phyloP scores from a whole-genome alignment of 495 filamentous ascomycete species.

The Xylaria acuta region DNA sequence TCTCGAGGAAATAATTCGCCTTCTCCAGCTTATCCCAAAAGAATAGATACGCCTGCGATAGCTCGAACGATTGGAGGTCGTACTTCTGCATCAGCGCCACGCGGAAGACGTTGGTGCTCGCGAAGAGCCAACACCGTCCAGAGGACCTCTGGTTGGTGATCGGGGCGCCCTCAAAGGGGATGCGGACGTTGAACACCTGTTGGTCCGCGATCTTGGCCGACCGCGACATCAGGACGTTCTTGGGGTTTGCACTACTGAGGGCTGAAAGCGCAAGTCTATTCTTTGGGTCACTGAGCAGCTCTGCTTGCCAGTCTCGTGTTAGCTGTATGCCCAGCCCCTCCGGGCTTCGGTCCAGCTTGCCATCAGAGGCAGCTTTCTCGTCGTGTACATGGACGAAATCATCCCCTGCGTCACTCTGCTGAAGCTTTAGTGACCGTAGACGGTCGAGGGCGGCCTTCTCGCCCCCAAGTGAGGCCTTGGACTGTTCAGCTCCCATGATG shows the following conservation, averaged over 20 bases:
- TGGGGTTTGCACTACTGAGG: constrained; percentile 62
- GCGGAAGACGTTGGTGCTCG: constrained; percentile 84
- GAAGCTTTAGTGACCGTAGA: constrained; percentile 47
- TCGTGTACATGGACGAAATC: constrained; percentile 57
- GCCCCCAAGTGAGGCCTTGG: constrained; percentile 42
- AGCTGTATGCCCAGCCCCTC: constrained; percentile 53
- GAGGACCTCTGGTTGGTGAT: constrained; percentile 83
- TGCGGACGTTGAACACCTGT: constrained; percentile 81
- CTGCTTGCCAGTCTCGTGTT: constrained; percentile 63
- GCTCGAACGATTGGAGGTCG: constrained; percentile 74
- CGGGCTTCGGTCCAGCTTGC: constrained; percentile 37
- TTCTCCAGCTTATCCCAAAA: constrained; percentile 97
- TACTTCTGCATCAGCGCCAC: constrained; percentile 83
- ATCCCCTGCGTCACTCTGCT: constrained; percentile 43
- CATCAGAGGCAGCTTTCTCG: constrained; percentile 33
- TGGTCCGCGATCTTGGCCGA: constrained; percentile 65
- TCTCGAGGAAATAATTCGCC: constrained; percentile 85
- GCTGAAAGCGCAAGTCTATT: constrained; percentile 72
- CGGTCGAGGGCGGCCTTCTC: constrained; percentile 54
- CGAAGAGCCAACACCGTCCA: constrained; percentile 90
- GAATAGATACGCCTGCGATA: constrained; percentile 88
- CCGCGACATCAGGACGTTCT: constrained; percentile 61
- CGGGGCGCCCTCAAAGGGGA: constrained; percentile 80
- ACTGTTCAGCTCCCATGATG: constrained; percentile 58
- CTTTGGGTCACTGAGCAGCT: constrained; percentile 69